phyloP scores from a whole-genome alignment of 495 filamentous ascomycete genomes.

The Penicillium bialowiezense region DNA sequence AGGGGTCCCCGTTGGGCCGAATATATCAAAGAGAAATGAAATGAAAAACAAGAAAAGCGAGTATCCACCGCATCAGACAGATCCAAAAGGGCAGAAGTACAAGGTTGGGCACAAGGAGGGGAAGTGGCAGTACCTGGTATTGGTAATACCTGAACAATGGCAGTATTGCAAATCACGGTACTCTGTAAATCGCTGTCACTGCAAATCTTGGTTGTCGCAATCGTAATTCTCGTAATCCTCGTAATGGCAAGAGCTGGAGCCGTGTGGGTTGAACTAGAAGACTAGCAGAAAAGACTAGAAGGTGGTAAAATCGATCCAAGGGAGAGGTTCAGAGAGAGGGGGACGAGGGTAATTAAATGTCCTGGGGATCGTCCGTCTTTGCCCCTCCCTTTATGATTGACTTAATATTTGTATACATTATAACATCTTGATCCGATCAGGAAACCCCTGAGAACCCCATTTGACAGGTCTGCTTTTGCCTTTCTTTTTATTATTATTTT shows the following conservation, averaged over 20 bases:
- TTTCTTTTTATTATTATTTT: conserved; percentile 10
- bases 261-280: too few species aligned
- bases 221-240: too few species aligned
- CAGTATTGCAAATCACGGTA: too few species aligned
- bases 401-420: not conserved
- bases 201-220: too few species aligned
- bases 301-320: not conserved
- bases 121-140: not conserved
- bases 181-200: too few species aligned
- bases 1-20: conserved; percentile 7
- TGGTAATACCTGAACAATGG: too few species aligned
- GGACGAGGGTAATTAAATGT: not conserved
- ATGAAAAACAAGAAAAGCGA: not conserved
- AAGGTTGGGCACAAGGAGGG: conserved; percentile 13
- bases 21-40: conserved; percentile 2
- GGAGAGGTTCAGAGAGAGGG: not conserved
- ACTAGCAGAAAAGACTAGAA: not conserved
- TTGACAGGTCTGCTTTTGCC: conserved; percentile 24
- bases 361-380: conserved; percentile 25
- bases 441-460: conserved; percentile 1
- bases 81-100: conserved; percentile 18
- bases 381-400: conserved; percentile 18
- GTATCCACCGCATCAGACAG: conserved; percentile 8
- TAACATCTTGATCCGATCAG: not conserved
- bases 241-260: too few species aligned